phyloP scores from a whole-genome alignment of 768 basidiomycete genomes.

The Agaricus sinodeliciosus region DNA sequence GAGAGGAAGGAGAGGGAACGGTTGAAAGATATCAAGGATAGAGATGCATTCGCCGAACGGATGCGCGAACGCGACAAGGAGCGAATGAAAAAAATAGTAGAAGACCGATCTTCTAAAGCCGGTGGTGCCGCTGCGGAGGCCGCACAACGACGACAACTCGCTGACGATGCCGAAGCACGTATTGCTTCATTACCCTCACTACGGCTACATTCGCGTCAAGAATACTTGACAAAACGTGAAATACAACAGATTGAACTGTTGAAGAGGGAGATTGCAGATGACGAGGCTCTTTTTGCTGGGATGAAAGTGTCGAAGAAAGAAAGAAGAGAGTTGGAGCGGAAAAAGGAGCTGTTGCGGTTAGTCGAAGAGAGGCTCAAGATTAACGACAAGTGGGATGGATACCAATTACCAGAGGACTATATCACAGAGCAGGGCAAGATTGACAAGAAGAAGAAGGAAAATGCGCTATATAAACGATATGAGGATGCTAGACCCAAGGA shows the following conservation, averaged over 20 bases:
- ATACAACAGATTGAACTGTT: slow-evolving; percentile 92
- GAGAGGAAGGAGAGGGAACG: slow-evolving; percentile 66
- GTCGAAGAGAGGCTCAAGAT: slow-evolving; percentile 94
- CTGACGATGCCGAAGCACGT: slow-evolving; percentile 67
- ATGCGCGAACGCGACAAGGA: slow-evolving; percentile 78
- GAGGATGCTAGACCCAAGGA: slow-evolving; percentile 90
- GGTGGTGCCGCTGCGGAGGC: slow-evolving; percentile 77
- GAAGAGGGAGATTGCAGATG: slow-evolving; percentile 89
- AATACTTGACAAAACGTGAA: slow-evolving; percentile 96
- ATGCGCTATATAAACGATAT: slow-evolving; percentile 89
- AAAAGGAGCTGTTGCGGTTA: slow-evolving; percentile 86
- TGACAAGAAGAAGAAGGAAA: slow-evolving; percentile 93
- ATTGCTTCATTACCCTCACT: slow-evolving; percentile 56
- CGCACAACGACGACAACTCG: slow-evolving; percentile 70
- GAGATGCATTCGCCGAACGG: slow-evolving; percentile 92
- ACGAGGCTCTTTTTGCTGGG: slow-evolving; percentile 83
- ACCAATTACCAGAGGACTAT: slow-evolving; percentile 96
- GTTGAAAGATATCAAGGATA: slow-evolving; percentile 71
- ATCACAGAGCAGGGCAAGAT: slow-evolving; percentile 98
- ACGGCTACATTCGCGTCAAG: slow-evolving; percentile 85
- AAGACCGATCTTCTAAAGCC: slow-evolving; percentile 81
- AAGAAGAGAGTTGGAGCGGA: slow-evolving; percentile 71
- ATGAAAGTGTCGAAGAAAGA: slow-evolving; percentile 89
- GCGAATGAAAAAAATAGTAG: slow-evolving; percentile 83
- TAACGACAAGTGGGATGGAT: slow-evolving; percentile 94